These are phyloP conservation scores for Alternaria brassicicola DNA, from an alignment of 2,329 filamentous ascomycete genomes.

Conservation along the genomic window DNA sequence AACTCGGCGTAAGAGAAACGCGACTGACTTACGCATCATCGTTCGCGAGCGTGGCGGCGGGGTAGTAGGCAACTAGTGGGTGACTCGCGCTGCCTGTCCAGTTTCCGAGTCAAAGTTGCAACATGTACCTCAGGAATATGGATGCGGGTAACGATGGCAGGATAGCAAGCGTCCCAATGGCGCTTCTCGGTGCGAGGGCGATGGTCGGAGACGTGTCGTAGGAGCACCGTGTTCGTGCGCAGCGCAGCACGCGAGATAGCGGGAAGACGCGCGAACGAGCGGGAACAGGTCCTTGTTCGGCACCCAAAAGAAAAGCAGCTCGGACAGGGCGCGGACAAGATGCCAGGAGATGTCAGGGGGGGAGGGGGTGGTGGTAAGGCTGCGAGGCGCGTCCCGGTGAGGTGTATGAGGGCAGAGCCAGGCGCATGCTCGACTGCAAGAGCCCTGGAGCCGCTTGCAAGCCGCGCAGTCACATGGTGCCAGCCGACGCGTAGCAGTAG, in stretches of 20 bases:
- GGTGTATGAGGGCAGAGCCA: conserved; percentile 15
- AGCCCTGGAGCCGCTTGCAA: conserved; percentile 20
- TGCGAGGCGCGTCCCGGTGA: conserved; percentile 26
- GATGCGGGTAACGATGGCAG: not conserved
- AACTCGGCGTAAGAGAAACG: conserved; percentile 18
- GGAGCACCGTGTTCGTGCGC: conserved; percentile 13
- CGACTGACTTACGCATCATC: conserved; percentile 28
- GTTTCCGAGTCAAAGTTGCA: conserved; percentile 2
- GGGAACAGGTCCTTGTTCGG: conserved; percentile 2
- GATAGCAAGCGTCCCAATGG: conserved; percentile 3
- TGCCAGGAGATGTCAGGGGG: conserved; percentile 15
- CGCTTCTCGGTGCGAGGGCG: not conserved
- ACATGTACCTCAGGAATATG: not conserved
- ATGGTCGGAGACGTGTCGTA: conserved; percentile 17
- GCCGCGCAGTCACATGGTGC: conserved; percentile 30
- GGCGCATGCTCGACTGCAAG: conserved; percentile 7
- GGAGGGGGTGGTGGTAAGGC: not conserved
- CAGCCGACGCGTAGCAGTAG: conserved; percentile 28
- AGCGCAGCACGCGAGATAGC: conserved; percentile 16
- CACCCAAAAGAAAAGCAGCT: conserved; percentile 2
- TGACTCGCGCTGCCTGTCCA: conserved; percentile 9
- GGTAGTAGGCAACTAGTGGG: conserved; percentile 22
- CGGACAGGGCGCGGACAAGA: conserved; percentile 7
- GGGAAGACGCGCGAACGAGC: conserved; percentile 30
- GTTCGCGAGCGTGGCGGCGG: conserved; percentile 21